Evolutionary conservation across 495 filamentous ascomycete genomes (phyloP).

Genomic region (Staphylotrichum longicolle): DNA sequence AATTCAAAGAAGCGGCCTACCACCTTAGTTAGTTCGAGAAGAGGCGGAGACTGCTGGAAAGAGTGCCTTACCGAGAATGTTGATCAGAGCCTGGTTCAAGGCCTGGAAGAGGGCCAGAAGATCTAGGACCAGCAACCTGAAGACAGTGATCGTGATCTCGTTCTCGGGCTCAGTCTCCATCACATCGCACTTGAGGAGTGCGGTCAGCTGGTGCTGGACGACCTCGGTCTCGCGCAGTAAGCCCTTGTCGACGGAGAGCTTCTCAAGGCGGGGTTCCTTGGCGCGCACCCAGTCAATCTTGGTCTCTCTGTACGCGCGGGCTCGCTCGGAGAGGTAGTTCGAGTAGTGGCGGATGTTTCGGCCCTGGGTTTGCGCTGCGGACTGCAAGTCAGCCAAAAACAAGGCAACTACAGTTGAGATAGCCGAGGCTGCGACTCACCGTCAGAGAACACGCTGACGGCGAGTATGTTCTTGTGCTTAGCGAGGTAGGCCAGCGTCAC

Average conservation of each 20-base stretch:
- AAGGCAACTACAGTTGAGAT: neutral
- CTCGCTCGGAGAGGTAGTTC: constrained; percentile 78
- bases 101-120: constrained; percentile 88
- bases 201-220: constrained; percentile 85
- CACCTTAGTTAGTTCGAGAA: constrained; percentile 21
- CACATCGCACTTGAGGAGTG: constrained; percentile 86
- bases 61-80: constrained; percentile 73
- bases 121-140: constrained; percentile 86
- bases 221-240: constrained; percentile 87
- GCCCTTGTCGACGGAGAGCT: constrained; percentile 87
- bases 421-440: constrained; percentile 54
- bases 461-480: constrained; percentile 77
- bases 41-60: neutral
- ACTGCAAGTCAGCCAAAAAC: constrained; percentile 13
- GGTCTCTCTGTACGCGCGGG: constrained; percentile 75
- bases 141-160: constrained; percentile 95
- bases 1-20: constrained; percentile 97
- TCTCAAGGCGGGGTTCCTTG: constrained; percentile 79
- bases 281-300: constrained; percentile 86
- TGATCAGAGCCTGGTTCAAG: constrained; percentile 97
- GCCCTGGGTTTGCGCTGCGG: constrained; percentile 85
- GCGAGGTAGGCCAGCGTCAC: constrained; percentile 83
- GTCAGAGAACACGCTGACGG: constrained; percentile 88
- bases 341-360: constrained; percentile 92
- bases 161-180: constrained; percentile 89